phyloP scores from a whole-genome alignment of 1,284 basidiomycete genomes.

The Rhodotorula sp. region DNA sequence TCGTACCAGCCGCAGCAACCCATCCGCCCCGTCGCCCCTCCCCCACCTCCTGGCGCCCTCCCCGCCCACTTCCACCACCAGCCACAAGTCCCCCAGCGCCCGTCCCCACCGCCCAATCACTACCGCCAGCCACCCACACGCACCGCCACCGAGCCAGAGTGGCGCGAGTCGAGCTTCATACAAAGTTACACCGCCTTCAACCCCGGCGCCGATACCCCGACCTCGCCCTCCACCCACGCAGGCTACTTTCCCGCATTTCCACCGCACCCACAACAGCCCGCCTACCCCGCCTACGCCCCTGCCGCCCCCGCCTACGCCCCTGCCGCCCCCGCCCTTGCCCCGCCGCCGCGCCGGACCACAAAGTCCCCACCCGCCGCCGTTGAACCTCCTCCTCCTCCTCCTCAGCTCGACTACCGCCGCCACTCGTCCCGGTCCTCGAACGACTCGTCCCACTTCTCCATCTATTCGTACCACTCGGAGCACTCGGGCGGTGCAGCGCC shows the following conservation, averaged over 20 bases:
- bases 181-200: background rate
- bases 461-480: slow-evolving; percentile 17
- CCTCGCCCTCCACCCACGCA: background rate
- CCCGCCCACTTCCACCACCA: background rate
- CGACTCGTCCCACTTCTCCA: slow-evolving; percentile 6
- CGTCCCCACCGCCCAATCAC: background rate
- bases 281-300: background rate
- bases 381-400: background rate
- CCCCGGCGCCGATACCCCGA: background rate
- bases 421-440: background rate
- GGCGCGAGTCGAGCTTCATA: background rate
- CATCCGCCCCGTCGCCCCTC: background rate
- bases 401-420: background rate
- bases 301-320: background rate
- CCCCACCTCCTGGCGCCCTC: background rate
- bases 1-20: too few species aligned
- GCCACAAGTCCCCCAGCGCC: background rate
- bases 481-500: background rate
- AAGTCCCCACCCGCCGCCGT: background rate
- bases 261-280: too few species aligned
- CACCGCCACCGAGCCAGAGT: background rate
- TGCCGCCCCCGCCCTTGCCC: background rate
- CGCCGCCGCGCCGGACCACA: background rate
- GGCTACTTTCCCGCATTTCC: background rate
- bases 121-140: background rate